Percentiles rank a stretch among this genome's conserved stretches.
Conservation (phyloP, 345 rosid genomes). For the Mercurialis annua region DNA sequence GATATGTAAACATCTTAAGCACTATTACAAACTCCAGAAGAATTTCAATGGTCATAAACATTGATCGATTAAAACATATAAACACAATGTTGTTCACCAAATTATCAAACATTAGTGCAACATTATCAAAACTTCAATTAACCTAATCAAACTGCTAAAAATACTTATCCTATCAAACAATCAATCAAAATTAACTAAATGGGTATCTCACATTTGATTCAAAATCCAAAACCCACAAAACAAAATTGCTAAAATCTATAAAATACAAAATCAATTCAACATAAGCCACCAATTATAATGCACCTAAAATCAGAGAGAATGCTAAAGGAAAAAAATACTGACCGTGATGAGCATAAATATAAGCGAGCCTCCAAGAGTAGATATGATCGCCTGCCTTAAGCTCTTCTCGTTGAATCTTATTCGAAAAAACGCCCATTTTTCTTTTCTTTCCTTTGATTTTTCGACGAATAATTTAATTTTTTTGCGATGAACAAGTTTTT, state of each 20-base stretch:
- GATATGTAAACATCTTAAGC: background rate
- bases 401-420: slow-evolving; percentile 47
- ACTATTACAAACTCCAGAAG: background rate
- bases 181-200: background rate
- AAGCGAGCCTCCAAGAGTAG: slow-evolving; percentile 74
- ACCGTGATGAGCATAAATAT: slow-evolving; percentile 79
- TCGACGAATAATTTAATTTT: background rate
- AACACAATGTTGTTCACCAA: background rate
- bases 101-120: background rate
- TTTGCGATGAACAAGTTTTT: background rate
- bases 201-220: background rate
- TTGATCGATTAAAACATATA: too few relatives aligned
- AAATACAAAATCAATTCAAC: background rate
- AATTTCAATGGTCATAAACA: too few relatives aligned
- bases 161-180: background rate
- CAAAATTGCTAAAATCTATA: background rate
- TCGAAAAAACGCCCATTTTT: slow-evolving; percentile 57
- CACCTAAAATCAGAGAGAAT: background rate
- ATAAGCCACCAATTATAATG: too few relatives aligned
- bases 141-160: background rate
- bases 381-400: slow-evolving; percentile 74
- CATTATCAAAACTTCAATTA: background rate
- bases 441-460: background rate
- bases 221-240: background rate
- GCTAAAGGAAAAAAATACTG: slow-evolving; percentile 5